Conservation (phyloP, 306 rosid species). For the Vigna hirtella region DNA sequence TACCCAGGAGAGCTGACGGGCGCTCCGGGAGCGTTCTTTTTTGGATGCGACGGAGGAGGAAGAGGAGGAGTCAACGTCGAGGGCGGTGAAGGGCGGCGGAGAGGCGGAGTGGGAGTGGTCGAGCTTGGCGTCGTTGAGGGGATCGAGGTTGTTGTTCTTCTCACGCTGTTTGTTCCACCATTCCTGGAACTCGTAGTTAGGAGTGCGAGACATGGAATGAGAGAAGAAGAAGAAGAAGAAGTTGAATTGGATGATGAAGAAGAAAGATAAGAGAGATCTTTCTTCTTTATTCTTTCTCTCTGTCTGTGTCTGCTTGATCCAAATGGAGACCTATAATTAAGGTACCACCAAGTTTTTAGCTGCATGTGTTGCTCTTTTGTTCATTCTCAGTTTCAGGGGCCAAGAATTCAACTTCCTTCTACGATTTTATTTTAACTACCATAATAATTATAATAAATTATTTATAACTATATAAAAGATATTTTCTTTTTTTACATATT, state of each 20-base stretch:
- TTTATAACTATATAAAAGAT: too few species aligned
- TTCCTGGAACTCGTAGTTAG: slow-evolving; percentile 92
- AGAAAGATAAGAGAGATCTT: slow-evolving; percentile 27
- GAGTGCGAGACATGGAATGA: slow-evolving; percentile 71
- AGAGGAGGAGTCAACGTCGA: slow-evolving; percentile 50
- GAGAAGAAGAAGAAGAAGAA: background rate
- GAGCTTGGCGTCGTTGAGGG: slow-evolving; percentile 38
- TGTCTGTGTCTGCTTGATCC: slow-evolving; percentile 33
- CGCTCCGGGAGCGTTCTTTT: slow-evolving; percentile 76
- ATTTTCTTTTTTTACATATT: too few species aligned
- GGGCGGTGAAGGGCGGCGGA: slow-evolving; percentile 46
- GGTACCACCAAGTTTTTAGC: slow-evolving; percentile 47
- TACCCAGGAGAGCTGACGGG: slow-evolving; percentile 86
- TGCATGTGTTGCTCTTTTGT: background rate
- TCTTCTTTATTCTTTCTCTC: background rate
- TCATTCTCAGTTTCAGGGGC: background rate
- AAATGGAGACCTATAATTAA: slow-evolving; percentile 42
- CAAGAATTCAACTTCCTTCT: background rate
- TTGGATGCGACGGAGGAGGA: slow-evolving; percentile 32
- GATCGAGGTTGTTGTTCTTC: slow-evolving; percentile 45
- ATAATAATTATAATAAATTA: too few species aligned
- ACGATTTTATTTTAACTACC: too few species aligned
- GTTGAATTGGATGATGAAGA: background rate
- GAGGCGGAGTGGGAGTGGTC: slow-evolving; percentile 24
- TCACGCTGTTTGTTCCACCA: slow-evolving; percentile 98